These are phyloP conservation scores for Lithohypha guttulata DNA, from an alignment of 2,329 filamentous ascomycete species.

Conservation along the genomic window DNA sequence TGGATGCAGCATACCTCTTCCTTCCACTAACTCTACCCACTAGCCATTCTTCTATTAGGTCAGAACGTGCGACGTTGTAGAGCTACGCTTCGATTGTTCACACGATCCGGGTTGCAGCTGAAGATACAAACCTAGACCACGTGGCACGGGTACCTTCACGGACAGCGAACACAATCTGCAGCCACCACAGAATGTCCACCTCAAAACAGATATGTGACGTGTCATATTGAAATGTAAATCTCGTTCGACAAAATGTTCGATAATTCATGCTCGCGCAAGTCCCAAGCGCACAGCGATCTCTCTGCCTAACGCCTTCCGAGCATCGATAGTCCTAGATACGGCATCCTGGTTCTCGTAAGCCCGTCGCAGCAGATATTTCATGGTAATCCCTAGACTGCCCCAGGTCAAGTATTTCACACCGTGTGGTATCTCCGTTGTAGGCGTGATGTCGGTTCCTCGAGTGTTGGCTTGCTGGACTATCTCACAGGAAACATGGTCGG, in stretches of 20 bases:
- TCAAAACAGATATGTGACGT: constrained; percentile 2
- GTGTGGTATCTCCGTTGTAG: constrained; percentile 31
- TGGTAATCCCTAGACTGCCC: constrained; percentile 58
- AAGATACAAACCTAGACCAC: too few species aligned
- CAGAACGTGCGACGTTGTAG: too few species aligned
- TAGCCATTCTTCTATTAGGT: too few species aligned
- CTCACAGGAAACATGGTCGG: constrained; percentile 48
- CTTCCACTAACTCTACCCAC: too few species aligned
- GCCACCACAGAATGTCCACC: neutral
- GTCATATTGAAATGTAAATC: neutral
- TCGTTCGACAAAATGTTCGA: neutral
- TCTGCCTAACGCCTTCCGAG: constrained; percentile 39
- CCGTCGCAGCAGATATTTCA: constrained; percentile 57
- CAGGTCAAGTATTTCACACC: constrained; percentile 49
- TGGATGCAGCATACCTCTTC: too few species aligned
- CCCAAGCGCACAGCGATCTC: constrained; percentile 36
- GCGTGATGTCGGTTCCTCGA: constrained; percentile 26
- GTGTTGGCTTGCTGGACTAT: constrained; percentile 37
- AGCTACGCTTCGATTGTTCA: too few species aligned
- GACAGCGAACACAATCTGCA: neutral
- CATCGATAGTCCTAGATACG: constrained; percentile 43
- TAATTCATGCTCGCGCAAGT: constrained; percentile 6
- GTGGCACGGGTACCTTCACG: neutral
- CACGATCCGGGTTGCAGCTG: too few species aligned
- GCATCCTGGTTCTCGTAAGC: constrained; percentile 55